These are phyloP conservation scores for Aciculosporium take DNA, from an alignment of 2,329 filamentous ascomycete genomes.

Conservation along the genomic window DNA sequence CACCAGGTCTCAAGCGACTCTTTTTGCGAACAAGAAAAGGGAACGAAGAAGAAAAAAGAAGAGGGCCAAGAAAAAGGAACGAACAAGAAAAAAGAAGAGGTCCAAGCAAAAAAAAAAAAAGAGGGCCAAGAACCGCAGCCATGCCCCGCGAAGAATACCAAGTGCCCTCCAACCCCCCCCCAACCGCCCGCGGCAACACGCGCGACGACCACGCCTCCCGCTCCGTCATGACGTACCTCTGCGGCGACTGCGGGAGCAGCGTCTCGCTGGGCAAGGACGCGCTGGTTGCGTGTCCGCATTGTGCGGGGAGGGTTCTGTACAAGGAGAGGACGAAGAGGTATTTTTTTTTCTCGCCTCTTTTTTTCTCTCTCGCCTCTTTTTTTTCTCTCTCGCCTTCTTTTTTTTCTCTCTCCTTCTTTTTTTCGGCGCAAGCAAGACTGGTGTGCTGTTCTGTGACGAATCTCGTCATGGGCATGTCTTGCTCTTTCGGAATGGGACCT, in stretches of 20 bases:
- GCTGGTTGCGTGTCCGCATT: slow-evolving; percentile 39
- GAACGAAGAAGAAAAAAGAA: no score
- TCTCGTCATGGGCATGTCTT: no score
- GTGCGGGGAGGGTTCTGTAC: slow-evolving; percentile 88
- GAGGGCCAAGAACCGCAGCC: no score
- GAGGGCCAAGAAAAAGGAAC: no score
- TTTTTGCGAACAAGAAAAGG: no score
- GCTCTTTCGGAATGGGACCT: no score
- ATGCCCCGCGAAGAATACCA: slow-evolving; percentile 69
- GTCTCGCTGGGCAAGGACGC: slow-evolving; percentile 30
- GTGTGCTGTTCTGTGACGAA: no score
- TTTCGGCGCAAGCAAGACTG: neutral
- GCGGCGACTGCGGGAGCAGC: slow-evolving; percentile 29
- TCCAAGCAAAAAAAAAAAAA: no score
- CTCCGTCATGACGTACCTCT: slow-evolving; percentile 25
- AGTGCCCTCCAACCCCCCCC: slow-evolving; percentile 42
- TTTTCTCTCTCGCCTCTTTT: neutral
- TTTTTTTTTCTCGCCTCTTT: slow-evolving; percentile 18
- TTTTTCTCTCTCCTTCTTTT: neutral
- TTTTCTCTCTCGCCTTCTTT: no score
- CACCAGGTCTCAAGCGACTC: no score
- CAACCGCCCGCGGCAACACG: slow-evolving; percentile 25
- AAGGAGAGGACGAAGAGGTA: slow-evolving; percentile 97
- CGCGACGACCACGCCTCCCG: slow-evolving; percentile 25
- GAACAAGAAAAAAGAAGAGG: no score